Evolutionary conservation across 208 protist genomes (phyloP).

Genomic region (Trypanosoma boissoni): DNA sequence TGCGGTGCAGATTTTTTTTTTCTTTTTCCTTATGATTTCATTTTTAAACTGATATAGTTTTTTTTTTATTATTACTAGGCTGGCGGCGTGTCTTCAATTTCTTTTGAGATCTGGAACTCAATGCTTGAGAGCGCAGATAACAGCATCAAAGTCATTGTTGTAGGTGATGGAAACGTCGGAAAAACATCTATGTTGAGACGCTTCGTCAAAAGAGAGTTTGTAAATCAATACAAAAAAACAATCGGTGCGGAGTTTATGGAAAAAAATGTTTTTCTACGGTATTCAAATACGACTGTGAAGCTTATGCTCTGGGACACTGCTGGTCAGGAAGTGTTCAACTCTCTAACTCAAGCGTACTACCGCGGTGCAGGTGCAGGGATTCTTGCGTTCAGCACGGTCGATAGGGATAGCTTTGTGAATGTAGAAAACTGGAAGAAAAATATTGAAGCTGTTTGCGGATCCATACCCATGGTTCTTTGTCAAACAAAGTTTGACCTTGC

Average conservation of each 20-base stretch:
- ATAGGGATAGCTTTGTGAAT: slow-evolving; percentile 85
- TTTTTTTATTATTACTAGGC: no score
- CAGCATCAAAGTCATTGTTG: slow-evolving; percentile 94
- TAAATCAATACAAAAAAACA: slow-evolving; percentile 90
- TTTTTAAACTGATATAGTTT: slow-evolving; percentile 1
- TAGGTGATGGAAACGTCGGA: slow-evolving; percentile 94
- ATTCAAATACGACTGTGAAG: slow-evolving; percentile 62
- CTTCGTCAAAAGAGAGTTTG: slow-evolving; percentile 90
- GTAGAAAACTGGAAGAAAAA: slow-evolving; percentile 85
- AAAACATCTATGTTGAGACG: slow-evolving; percentile 93
- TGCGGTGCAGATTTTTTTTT: no score
- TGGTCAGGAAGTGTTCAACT: slow-evolving; percentile 92
- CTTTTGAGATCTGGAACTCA: neutral
- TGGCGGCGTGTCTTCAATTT: slow-evolving; percentile 6
- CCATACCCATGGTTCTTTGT: slow-evolving; percentile 90
- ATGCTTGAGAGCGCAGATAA: slow-evolving; percentile 55
- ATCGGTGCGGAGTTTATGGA: slow-evolving; percentile 93
- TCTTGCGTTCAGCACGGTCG: slow-evolving; percentile 89
- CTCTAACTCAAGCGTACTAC: slow-evolving; percentile 93
- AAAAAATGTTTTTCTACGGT: slow-evolving; percentile 80
- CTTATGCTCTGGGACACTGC: slow-evolving; percentile 96
- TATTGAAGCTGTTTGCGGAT: slow-evolving; percentile 77
- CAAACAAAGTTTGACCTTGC: slow-evolving; percentile 94
- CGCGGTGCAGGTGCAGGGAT: slow-evolving; percentile 83
- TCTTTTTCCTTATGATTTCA: slow-evolving; percentile 15